Evolutionary conservation across 192 early-diverging fungal species (phyloP), one percentile per base, ranked within the genome.

Genomic region (Mortierella claussenii): DNA sequence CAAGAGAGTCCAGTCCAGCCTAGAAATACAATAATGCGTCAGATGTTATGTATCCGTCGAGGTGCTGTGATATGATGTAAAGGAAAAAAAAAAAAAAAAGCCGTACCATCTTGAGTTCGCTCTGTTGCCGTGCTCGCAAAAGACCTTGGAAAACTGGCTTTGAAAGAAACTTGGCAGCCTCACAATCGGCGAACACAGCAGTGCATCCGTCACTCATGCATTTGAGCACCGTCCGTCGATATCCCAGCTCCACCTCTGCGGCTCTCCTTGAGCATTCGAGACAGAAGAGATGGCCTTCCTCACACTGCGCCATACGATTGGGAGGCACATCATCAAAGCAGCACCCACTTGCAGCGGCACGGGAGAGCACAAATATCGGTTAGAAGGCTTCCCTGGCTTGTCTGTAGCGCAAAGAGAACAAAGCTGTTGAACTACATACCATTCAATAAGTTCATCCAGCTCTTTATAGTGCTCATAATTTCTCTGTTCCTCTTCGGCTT

Each of bases 281-380:
- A 44, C 86, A 87, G 54, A 87, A 87, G 31, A 86, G 49, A 60
- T 87, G 86, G 2, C 82, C 86, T n/a, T 86, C 86, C 28, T 86
- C 85, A 44, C 86, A 87, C 42, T 80, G 82, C 0, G 81, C 78
- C 31, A 74, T 57, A 8, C 79, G 60, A 48, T 85, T 68, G 2
- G 74, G 60, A 9, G 81, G 69, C 28, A 58, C 59, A 18, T 86
- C 82, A 11, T 65, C 52, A 37, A 63, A 87, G 52, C 86, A 87
- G 52, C 86, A 87, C 9, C 84, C 84, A 56, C 86, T 79, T 15
- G 53, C 6, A 30, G 30, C 12, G 1, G 13, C 18, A 52, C 11
- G 12, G 12, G n/a, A n/a, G n/a, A n/a, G n/a, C n/a, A n/a, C n/a
- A n/a, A n/a, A n/a, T n/a, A n/a, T n/a, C n/a, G n/a, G n/a, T n/a